A percentile compares a stretch with the other conserved stretches of the same genome.
Conservation (phyloP, 2,329 filamentous ascomycete genomes). For the Myriangium duriaei region DNA sequence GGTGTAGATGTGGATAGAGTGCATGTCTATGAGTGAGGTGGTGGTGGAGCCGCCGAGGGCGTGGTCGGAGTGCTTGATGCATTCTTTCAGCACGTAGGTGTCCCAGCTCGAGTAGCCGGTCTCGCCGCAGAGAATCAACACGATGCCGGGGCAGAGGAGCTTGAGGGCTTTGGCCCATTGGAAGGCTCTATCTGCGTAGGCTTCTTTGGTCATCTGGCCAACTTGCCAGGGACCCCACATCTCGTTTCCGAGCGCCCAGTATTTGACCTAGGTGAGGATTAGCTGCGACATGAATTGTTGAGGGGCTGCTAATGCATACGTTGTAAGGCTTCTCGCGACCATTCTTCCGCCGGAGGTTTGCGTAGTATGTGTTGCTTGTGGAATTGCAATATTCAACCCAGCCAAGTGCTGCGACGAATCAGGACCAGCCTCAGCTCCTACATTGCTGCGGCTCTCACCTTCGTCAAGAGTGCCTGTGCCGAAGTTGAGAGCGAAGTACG, state of each 20-base stretch:
- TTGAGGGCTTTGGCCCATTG: conserved; percentile 64
- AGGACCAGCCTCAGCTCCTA: conserved; percentile 2
- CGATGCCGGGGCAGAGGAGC: conserved; percentile 55
- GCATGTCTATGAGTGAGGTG: conserved; percentile 56
- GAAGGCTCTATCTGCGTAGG: conserved; percentile 54
- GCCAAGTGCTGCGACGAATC: conserved; percentile 40
- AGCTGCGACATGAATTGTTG: neutral
- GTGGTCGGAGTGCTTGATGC: conserved; percentile 41
- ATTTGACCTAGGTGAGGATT: conserved; percentile 44
- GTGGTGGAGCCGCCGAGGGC: conserved; percentile 36
- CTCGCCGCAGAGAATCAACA: conserved; percentile 63
- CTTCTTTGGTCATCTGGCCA: conserved; percentile 55
- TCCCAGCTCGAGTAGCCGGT: conserved; percentile 60
- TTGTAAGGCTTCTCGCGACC: conserved; percentile 66
- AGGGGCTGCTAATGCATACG: conserved; percentile 21
- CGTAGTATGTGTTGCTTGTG: conserved; percentile 64
- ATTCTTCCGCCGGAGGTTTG: conserved; percentile 64
- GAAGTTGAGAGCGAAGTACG: conserved; percentile 70
- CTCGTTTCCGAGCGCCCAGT: conserved; percentile 76
- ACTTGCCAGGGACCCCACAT: conserved; percentile 57
- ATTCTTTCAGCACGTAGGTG: conserved; percentile 58
- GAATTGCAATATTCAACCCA: conserved; percentile 86
- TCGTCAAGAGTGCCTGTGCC: conserved; percentile 55
- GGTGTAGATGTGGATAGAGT: conserved; percentile 71
- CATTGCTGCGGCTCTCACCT: conserved; percentile 26